A percentile compares a stretch with the other conserved stretches of the same genome.
These are phyloP conservation scores for Asterella californica DNA, from an alignment of 225 moss, liverwort and hornwort species.

Conservation along the genomic window DNA sequence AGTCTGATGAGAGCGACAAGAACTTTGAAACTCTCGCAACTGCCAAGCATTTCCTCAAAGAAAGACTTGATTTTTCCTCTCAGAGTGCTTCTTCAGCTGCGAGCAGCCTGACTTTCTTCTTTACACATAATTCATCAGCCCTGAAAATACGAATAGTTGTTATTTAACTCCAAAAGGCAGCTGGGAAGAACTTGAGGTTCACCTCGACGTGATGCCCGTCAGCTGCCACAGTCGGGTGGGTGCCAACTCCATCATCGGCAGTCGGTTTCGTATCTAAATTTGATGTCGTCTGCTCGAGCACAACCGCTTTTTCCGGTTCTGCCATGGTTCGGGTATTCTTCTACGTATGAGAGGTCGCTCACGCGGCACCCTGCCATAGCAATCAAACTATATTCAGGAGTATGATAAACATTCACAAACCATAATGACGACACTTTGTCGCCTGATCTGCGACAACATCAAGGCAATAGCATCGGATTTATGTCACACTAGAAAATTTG, in stretches of 20 bases:
- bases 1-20: neutral
- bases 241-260: conserved; percentile 2
- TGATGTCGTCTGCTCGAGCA: conserved; percentile 8
- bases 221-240: conserved; percentile 2
- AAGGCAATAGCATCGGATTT: no score
- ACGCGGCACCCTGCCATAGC: neutral
- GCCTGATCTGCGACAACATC: neutral
- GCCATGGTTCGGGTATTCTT: conserved; percentile 22
- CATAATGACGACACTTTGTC: neutral
- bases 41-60: neutral
- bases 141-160: neutral
- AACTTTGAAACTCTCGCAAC: neutral
- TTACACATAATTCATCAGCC: neutral
- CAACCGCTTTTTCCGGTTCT: conserved; percentile 27
- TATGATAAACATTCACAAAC: neutral
- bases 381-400: neutral
- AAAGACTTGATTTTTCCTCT: neutral
- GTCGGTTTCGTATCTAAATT: neutral
- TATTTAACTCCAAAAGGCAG: neutral
- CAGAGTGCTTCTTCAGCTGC: neutral
- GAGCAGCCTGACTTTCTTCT: neutral
- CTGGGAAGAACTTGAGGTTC: neutral
- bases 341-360: neutral
- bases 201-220: conserved; percentile 19
- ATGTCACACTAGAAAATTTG: neutral